Conservation (phyloP, 2,329 filamentous ascomycete genomes). For the Elsinoe necatrix region DNA sequence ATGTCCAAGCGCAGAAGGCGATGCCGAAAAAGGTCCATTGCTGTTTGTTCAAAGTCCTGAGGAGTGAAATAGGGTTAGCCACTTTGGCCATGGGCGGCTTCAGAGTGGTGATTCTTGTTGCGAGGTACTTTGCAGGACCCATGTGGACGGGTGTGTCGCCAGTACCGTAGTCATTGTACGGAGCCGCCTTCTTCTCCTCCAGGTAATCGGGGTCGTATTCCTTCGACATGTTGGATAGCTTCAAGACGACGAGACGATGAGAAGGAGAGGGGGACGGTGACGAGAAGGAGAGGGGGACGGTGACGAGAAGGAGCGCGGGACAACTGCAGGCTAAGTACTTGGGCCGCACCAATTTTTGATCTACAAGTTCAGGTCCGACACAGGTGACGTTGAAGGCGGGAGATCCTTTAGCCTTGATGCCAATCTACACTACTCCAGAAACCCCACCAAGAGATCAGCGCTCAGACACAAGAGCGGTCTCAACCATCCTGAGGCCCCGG, state of each 20-base stretch:
- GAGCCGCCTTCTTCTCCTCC: slow-evolving; percentile 4
- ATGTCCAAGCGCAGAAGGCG: slow-evolving; percentile 21
- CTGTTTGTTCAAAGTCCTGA: slow-evolving; percentile 41
- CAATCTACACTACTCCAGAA: neutral
- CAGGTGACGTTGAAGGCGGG: neutral
- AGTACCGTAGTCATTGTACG: slow-evolving; percentile 15
- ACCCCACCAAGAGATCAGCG: slow-evolving; percentile 2
- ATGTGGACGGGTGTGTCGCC: slow-evolving; percentile 25
- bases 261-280: neutral
- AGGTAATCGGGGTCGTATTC: slow-evolving; percentile 7
- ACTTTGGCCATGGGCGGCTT: slow-evolving; percentile 48
- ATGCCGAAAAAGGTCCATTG: slow-evolving; percentile 49
- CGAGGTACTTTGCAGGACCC: slow-evolving; percentile 41
- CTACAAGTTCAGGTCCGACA: slow-evolving; percentile 1
- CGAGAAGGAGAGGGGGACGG: neutral
- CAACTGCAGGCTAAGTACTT: neutral
- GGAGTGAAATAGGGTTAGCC: slow-evolving; percentile 41
- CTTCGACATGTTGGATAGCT: neutral
- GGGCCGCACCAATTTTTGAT: neutral
- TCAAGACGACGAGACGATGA: neutral
- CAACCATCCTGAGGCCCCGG: neutral
- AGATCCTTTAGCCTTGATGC: neutral
- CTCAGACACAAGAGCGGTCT: neutral
- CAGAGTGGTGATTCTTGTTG: slow-evolving; percentile 46
- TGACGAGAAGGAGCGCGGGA: neutral